These are phyloP conservation scores for Pseudogymnoascus sp. DNA, from an alignment of 2,329 filamentous ascomycete genomes.

Conservation along the genomic window DNA sequence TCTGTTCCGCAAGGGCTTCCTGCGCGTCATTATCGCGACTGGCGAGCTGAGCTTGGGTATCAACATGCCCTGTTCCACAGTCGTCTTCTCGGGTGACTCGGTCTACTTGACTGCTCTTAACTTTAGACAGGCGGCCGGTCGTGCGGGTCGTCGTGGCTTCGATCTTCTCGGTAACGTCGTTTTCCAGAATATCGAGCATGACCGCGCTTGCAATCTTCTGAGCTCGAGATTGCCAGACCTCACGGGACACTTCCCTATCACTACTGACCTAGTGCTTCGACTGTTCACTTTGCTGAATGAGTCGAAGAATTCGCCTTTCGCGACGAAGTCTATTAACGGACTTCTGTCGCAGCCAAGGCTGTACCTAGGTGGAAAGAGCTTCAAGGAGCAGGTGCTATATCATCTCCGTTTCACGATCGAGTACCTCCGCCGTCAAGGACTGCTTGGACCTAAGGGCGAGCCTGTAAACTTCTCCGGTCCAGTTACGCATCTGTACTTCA, in stretches of 20 bases:
- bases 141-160: conserved; percentile 72
- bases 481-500: conserved; percentile 67
- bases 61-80: conserved; percentile 79
- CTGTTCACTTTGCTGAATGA: conserved; percentile 59
- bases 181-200: conserved; percentile 56
- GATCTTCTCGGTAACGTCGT: conserved; percentile 75
- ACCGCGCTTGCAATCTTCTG: conserved; percentile 60
- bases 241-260: conserved; percentile 70
- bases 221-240: conserved; percentile 67
- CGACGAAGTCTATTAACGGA: conserved; percentile 54
- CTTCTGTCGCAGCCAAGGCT: conserved; percentile 62
- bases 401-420: conserved; percentile 76
- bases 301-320: conserved; percentile 55
- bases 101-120: conserved; percentile 67
- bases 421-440: conserved; percentile 61
- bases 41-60: conserved; percentile 71
- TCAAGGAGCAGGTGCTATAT: conserved; percentile 63
- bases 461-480: conserved; percentile 67
- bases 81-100: conserved; percentile 68
- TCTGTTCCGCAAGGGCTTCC: conserved; percentile 63
- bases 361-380: conserved; percentile 61
- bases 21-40: conserved; percentile 65
- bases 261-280: conserved; percentile 62
- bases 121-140: conserved; percentile 68
- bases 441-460: conserved; percentile 52